Evolutionary conservation across 306 rosid species (phyloP), one percentile per base, ranked within the genome.

Genomic region (Cicer arietinum): DNA sequence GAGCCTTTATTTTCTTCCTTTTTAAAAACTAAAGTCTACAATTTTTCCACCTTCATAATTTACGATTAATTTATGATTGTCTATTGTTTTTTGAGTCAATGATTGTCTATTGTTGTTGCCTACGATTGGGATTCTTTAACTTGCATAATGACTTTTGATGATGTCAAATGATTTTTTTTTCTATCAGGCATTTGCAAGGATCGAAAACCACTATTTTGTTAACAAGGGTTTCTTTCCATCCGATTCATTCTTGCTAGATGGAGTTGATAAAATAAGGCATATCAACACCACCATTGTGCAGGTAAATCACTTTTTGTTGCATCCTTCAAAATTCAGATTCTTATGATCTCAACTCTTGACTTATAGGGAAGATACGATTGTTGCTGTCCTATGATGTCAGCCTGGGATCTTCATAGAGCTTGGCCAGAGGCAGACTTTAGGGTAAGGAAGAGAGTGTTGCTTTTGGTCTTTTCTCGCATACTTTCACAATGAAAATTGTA

Each of bases 371-470:
- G 98, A 80, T 94, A 94, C 74, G 97, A 94, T 82, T 71, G 90
- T 18, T 90, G 96, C 84, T 94, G 98, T 71, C 98, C 98, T 48
- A 88, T 94, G 88, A 90, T 94, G 93, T 94, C 96, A 11, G 97
- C 98, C 58, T 94, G 98, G 98, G 98, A 94, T 87, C 97, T 94
- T 73, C 98, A 94, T 88, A 94, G 90, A 84, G 93, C 84, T 57
- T 94, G 98, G 97, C 97, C 98, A 51, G 98, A 94, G 83, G 97
- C 98, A 65, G 94, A 91, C 53, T 76, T 94, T 20, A 85, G 80
- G 92, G 97, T 94, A 75, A 70, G 84, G 84, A 69, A 13, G 41
- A 58, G 66, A 58, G 16, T 67, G 71, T 43, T 75, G 7, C 71
- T 76, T 35, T 14, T 65, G 65, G 22, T 75, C 61, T 60, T 53